Conservation (phyloP, 2,329 filamentous ascomycete genomes). For the Dactylellina drechsleri region DNA sequence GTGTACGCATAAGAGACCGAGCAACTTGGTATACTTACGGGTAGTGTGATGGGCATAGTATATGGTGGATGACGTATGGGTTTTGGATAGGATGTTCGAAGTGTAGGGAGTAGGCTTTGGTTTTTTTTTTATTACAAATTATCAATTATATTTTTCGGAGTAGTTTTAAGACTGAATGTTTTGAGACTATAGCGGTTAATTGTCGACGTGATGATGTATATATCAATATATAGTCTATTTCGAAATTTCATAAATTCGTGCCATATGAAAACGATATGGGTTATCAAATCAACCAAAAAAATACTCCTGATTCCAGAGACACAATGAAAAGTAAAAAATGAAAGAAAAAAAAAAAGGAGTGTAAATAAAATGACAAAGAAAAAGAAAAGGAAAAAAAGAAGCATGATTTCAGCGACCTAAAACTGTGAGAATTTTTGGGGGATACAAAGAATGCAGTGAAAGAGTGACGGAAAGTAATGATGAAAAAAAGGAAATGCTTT, state of each 20-base stretch:
- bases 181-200: too few species aligned
- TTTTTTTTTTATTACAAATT: not conserved
- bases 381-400: constrained; percentile 47
- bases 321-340: constrained; percentile 43
- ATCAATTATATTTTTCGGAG: too few species aligned
- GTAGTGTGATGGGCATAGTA: too few species aligned
- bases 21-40: not conserved
- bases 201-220: too few species aligned
- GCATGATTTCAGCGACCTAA: not conserved
- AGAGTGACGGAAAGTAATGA: constrained; percentile 26
- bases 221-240: constrained; percentile 36
- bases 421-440: too few species aligned
- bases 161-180: too few species aligned
- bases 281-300: constrained; percentile 19
- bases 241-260: constrained; percentile 27
- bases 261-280: constrained; percentile 29
- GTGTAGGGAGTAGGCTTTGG: not conserved
- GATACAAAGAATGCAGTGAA: not conserved
- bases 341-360: constrained; percentile 33
- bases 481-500: constrained; percentile 29
- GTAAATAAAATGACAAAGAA: constrained; percentile 5
- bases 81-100: not conserved
- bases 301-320: constrained; percentile 23
- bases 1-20: too few species aligned
- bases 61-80: not conserved